These are phyloP conservation scores for Rhodotorula glutinis DNA, from an alignment of 1,284 basidiomycete species.

Conservation along the genomic window DNA sequence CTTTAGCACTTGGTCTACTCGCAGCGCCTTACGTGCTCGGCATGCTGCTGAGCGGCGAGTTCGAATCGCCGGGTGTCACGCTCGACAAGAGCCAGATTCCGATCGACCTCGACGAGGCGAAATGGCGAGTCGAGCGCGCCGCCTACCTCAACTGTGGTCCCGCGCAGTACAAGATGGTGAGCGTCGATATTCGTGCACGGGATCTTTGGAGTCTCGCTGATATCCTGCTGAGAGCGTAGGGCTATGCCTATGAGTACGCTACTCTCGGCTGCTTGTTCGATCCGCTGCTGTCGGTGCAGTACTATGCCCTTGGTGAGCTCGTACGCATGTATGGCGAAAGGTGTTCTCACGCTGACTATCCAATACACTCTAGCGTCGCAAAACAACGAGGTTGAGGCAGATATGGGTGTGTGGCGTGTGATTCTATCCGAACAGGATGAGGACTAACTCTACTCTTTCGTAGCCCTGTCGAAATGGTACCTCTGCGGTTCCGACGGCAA, in stretches of 20 bases:
- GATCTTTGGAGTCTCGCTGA: not conserved
- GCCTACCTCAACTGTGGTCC: conserved; percentile 74
- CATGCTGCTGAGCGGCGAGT: conserved; percentile 76
- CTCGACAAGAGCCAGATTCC: conserved; percentile 53
- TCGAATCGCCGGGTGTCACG: conserved; percentile 50
- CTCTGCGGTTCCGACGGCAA: conserved; percentile 69
- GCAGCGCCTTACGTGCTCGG: conserved; percentile 61
- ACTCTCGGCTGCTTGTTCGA: conserved; percentile 81
- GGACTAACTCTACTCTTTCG: not conserved
- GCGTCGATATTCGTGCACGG: not conserved
- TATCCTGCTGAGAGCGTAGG: conserved; percentile 46
- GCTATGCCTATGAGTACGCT: conserved; percentile 88
- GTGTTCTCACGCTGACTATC: not conserved
- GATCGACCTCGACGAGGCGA: conserved; percentile 50
- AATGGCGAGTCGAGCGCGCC: conserved; percentile 55
- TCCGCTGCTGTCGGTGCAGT: conserved; percentile 83
- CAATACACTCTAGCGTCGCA: conserved; percentile 61
- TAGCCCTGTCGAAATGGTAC: conserved; percentile 42
- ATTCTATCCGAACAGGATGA: no score
- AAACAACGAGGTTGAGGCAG: conserved; percentile 82
- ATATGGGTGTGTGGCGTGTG: conserved; percentile 61
- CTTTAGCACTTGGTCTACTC: not conserved
- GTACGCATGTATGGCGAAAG: accelerated
- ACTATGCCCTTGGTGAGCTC: conserved; percentile 61
- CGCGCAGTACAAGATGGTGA: conserved; percentile 78